Evolutionary conservation across 169 alveolate species (phyloP), one percentile per base, ranked within the genome.

Genomic region (Eimeria sp.): DNA sequence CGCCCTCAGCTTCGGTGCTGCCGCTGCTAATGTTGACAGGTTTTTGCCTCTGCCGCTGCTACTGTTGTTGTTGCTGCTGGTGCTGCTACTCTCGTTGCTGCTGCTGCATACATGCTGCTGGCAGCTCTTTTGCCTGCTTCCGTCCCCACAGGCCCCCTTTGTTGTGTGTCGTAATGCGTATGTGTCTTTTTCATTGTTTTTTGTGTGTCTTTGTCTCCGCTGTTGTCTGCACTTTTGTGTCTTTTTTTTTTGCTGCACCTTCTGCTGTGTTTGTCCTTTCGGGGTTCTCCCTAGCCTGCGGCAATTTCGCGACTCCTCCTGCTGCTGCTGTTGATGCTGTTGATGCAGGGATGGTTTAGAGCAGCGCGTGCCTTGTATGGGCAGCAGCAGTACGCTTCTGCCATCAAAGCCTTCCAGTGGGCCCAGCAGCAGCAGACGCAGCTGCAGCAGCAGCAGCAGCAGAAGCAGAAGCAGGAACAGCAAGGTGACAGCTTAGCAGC

Each of bases 361-460:
- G 90, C 90, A 47, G 90, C 72, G 22, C 65, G 70, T 25, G 65
- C 90, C 13, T 58, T 82, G 43, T 82, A 49, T 82, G 90, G 47
- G 34, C 30, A 82, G 47, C 54, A 47, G 45, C 72, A 82, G 47
- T 82, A 47, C 57, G 90, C 65, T 25, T 70, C 72, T 47, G 90
- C 90, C 27, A 22, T 82, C 47, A 47, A 30, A n/a, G 45, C 73
- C 65, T 82, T 82, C 45, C 65, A 47, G 72, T n/a, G 30, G 34
- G 90, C 90, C 43, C 90, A 82, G 61, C 61, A 54, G 61, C 61
- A 54, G 61, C 61, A 54, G 73, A 58, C 34, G 73, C 45, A 47
- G 73, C 88, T 43, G 88, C 88, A 72, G 82, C 82, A 72, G 82
- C 82, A 70, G 82, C 67, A 58, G 67, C 67, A 58, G 67, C 67